These are phyloP conservation scores for Pseudogymnoascus sp. DNA, from an alignment of 2,329 filamentous ascomycete species.

Conservation along the genomic window DNA sequence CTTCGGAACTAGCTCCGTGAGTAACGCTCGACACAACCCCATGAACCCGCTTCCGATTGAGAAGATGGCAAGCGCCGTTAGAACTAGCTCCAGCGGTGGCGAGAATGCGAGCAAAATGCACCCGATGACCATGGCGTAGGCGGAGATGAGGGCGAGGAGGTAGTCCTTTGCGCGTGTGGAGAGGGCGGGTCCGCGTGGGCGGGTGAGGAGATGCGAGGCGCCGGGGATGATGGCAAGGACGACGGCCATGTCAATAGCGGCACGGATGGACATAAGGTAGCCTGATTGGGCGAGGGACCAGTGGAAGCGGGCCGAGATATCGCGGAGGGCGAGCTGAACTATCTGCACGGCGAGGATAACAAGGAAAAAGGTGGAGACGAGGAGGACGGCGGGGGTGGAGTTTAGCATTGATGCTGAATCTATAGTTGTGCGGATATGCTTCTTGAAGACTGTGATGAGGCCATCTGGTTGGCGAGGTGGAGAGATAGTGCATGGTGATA, in stretches of 20 bases:
- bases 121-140: conserved; percentile 17
- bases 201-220: conserved; percentile 18
- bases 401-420: conserved; percentile 19
- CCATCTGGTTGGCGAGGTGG: not conserved
- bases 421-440: conserved; percentile 14
- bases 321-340: conserved; percentile 19
- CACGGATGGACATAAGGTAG: conserved; percentile 22
- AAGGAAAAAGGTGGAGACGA: conserved; percentile 23
- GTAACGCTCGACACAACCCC: conserved; percentile 16
- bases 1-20: conserved; percentile 21
- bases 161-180: conserved; percentile 21
- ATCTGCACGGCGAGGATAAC: conserved; percentile 14
- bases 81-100: conserved; percentile 18
- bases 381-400: conserved; percentile 22
- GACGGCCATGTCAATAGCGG: conserved; percentile 21
- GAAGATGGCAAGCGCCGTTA: conserved; percentile 19
- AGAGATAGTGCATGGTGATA: not conserved
- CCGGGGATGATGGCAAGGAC: conserved; percentile 19
- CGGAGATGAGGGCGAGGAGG: conserved; percentile 18
- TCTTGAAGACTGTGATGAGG: conserved; percentile 9
- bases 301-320: conserved; percentile 22
- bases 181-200: conserved; percentile 2
- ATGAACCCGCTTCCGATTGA: conserved; percentile 22
- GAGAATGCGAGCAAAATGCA: conserved; percentile 10
- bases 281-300: conserved; percentile 19